Evolutionary conservation across 495 filamentous ascomycete species (phyloP).

Genomic region (Aspergillus panamensis): DNA sequence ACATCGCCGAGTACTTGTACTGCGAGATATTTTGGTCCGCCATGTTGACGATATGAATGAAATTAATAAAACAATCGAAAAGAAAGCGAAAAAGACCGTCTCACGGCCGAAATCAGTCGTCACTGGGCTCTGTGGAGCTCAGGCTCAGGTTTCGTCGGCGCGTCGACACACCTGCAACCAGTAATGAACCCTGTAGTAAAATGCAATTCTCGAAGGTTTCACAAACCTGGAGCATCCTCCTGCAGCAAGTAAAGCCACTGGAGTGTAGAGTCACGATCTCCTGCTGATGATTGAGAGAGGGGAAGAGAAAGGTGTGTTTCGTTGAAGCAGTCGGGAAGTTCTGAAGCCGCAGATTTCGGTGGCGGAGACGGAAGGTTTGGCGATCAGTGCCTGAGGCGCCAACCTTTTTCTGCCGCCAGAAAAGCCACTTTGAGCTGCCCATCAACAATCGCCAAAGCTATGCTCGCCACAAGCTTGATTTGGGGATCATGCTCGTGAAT

Average conservation of each 20-base stretch:
- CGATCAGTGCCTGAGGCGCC: slow-evolving; percentile 22
- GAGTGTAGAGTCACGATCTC: slow-evolving; percentile 31
- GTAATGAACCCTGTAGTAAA: slow-evolving; percentile 28
- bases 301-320: slow-evolving; percentile 19
- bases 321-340: slow-evolving; percentile 21
- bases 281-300: slow-evolving; percentile 19
- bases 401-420: slow-evolving; percentile 11
- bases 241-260: slow-evolving; percentile 32
- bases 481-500: slow-evolving; percentile 9
- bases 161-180: slow-evolving; percentile 30
- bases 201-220: slow-evolving; percentile 27
- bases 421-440: background rate
- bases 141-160: slow-evolving; percentile 32
- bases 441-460: background rate
- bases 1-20: slow-evolving; percentile 99
- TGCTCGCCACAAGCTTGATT: background rate
- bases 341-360: slow-evolving; percentile 42
- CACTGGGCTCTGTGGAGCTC: slow-evolving; percentile 35
- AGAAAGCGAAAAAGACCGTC: slow-evolving; percentile 19
- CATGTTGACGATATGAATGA: slow-evolving; percentile 53
- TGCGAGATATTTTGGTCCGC: slow-evolving; percentile 92
- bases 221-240: slow-evolving; percentile 46
- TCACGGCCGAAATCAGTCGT: slow-evolving; percentile 32
- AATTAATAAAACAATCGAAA: slow-evolving; percentile 21
- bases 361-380: slow-evolving; percentile 41